Evolutionary conservation across 2,329 filamentous ascomycete genomes (phyloP).

Genomic region (Dryadomyces sulphureus): DNA sequence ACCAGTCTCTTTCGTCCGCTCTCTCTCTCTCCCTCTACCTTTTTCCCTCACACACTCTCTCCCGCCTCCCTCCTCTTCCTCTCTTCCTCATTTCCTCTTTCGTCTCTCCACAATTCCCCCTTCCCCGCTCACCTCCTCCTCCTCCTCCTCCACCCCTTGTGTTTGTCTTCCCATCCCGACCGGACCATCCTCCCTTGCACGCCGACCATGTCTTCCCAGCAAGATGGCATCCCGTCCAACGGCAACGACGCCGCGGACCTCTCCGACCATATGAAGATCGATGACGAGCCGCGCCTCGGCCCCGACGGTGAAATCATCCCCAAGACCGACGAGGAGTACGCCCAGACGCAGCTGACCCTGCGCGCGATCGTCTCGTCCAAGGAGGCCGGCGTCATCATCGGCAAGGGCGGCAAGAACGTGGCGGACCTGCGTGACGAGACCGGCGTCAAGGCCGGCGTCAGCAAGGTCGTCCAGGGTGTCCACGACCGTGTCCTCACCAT

Average conservation of each 20-base stretch:
- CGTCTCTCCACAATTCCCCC: slow-evolving; percentile 10
- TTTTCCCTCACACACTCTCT: slow-evolving; percentile 7
- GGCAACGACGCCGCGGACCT: slow-evolving; percentile 46
- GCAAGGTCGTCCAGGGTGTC: slow-evolving; percentile 95
- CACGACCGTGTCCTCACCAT: slow-evolving; percentile 96
- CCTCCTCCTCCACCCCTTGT: slow-evolving; percentile 4
- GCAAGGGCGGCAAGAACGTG: slow-evolving; percentile 96
- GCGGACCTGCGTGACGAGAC: slow-evolving; percentile 95
- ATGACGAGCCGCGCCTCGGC: slow-evolving; percentile 44
- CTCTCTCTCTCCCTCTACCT: slow-evolving; percentile 8
- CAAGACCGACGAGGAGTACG: slow-evolving; percentile 95
- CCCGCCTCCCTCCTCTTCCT: slow-evolving; percentile 6
- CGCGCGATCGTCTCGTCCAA: slow-evolving; percentile 97
- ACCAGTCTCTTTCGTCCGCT: not conserved
- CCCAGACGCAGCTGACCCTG: slow-evolving; percentile 78
- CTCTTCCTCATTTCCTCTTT: slow-evolving; percentile 4
- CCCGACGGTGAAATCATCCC: slow-evolving; percentile 66
- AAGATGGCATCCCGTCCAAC: slow-evolving; percentile 41
- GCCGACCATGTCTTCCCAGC: slow-evolving; percentile 40
- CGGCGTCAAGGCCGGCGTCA: slow-evolving; percentile 93
- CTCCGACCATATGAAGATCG: slow-evolving; percentile 53
- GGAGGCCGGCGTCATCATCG: slow-evolving; percentile 97
- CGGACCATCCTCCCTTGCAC: not conserved
- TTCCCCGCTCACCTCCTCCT: not conserved
- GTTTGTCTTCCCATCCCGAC: not conserved